Evolutionary conservation across 177 flowering plant species (phyloP), one percentile per base, ranked within the genome.

Genomic region (Telopea speciosissima): DNA sequence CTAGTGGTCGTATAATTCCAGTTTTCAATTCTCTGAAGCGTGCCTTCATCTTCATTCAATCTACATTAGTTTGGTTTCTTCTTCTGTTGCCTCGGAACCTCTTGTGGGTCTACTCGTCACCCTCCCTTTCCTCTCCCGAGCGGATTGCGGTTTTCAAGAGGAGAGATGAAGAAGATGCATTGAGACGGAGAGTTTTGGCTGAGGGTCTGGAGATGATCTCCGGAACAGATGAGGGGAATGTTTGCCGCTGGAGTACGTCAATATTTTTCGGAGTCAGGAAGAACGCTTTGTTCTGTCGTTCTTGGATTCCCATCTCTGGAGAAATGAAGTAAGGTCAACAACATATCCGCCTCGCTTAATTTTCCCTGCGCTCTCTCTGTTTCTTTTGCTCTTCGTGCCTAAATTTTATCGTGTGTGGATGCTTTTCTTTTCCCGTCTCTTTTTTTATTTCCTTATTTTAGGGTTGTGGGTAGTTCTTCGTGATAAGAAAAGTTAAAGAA

Each of bases 1-100:
- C 97, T 2, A 91, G 97, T 83, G 85, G 89, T 61, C 88, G 97
- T 0, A 91, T 95, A 25, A 91, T 96, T 31, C 97, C 93, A 19
- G 78, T 93, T 61, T 81, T 89, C 69, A 80, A 73, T 3, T 75
- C 85, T 16, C 73, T 85, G 2, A 65, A 68, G 40, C 79, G 82
- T 24, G 54, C 76, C 24, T 66, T 89, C 66, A 33, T 89, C 52
- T 79, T 91, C 74, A 23, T 93, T 56, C 87, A 90, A 56, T 76
- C 97, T 0, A 21, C 87, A 33, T 77, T 95, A 44, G 75, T 90
- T 33, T 90, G 90, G 82, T 78, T 83, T 58, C 70, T 92, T 33
- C 77, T 90, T 19, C 72, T 89, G 31, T 78, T 85, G 44, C 84
- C 80, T 6, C 83, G 83, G 26, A 78, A 69, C 56, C 83, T 80